Evolutionary conservation across 2,329 filamentous ascomycete genomes (phyloP).

Genomic region (Sphaerulina populicola): DNA sequence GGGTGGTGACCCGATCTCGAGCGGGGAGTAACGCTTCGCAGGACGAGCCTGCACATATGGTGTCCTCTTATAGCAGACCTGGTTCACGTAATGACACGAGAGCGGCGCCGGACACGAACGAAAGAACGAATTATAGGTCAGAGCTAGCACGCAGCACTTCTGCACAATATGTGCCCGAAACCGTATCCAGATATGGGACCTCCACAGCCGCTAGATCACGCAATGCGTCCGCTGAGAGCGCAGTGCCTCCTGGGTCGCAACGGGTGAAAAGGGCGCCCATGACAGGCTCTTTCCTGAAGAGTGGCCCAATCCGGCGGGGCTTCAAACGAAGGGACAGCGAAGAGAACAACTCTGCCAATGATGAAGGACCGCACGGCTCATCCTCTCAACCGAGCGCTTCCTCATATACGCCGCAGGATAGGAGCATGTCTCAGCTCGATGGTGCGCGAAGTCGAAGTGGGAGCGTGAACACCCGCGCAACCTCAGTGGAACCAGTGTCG

Average conservation of each 20-base stretch:
- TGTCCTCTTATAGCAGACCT: slow-evolving; percentile 27
- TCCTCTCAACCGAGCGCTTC: slow-evolving; percentile 25
- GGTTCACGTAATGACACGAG: slow-evolving; percentile 25
- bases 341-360: slow-evolving; percentile 37
- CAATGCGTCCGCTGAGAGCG: slow-evolving; percentile 51
- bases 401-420: slow-evolving; percentile 25
- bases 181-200: slow-evolving; percentile 31
- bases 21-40: slow-evolving; percentile 33
- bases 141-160: slow-evolving; percentile 30
- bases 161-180: slow-evolving; percentile 45
- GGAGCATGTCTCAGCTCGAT: slow-evolving; percentile 22
- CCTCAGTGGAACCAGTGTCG: slow-evolving; percentile 31
- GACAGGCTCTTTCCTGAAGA: slow-evolving; percentile 69
- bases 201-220: slow-evolving; percentile 45
- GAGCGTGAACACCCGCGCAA: slow-evolving; percentile 28
- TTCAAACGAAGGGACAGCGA: slow-evolving; percentile 50
- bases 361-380: slow-evolving; percentile 28
- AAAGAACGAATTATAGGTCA: slow-evolving; percentile 15
- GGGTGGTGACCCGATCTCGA: slow-evolving; percentile 25
- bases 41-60: slow-evolving; percentile 23
- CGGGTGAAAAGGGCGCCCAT: slow-evolving; percentile 69
- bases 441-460: slow-evolving; percentile 26
- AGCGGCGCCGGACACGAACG: slow-evolving; percentile 17
- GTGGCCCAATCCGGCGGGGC: slow-evolving; percentile 63
- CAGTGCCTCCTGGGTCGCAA: slow-evolving; percentile 62